These are phyloP conservation scores for Clavispora carvajalis DNA, from an alignment of 805 yeast species.

Conservation along the genomic window DNA sequence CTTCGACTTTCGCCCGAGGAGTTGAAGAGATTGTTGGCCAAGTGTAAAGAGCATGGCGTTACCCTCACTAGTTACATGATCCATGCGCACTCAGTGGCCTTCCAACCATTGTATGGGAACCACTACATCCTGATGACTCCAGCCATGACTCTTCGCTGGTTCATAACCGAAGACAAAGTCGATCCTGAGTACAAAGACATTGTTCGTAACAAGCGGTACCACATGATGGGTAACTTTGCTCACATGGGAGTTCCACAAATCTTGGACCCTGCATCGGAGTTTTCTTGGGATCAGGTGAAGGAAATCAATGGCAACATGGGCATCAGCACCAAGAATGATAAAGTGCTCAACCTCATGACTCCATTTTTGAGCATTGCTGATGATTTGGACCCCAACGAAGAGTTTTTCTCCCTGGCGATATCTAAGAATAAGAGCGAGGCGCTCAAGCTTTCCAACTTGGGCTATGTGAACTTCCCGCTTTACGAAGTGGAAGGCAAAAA, in stretches of 20 bases:
- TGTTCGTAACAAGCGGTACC: constrained; percentile 15
- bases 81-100: constrained; percentile 20
- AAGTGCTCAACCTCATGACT: constrained; percentile 19
- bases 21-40: constrained; percentile 17
- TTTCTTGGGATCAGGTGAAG: constrained; percentile 30
- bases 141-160: constrained; percentile 33
- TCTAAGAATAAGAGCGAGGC: constrained; percentile 27
- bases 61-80: constrained; percentile 30
- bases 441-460: constrained; percentile 33
- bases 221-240: constrained; percentile 29
- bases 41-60: constrained; percentile 25
- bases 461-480: constrained; percentile 22
- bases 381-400: constrained; percentile 12
- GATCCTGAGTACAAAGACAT: constrained; percentile 14
- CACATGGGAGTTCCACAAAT: constrained; percentile 27
- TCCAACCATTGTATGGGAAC: constrained; percentile 25
- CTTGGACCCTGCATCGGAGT: constrained; percentile 25
- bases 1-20: constrained; percentile 23
- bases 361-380: constrained; percentile 16
- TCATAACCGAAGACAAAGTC: constrained; percentile 9
- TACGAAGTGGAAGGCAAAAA: constrained; percentile 4
- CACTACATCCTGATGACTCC: constrained; percentile 21
- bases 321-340: constrained; percentile 16
- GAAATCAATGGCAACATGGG: constrained; percentile 17
- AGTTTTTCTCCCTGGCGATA: constrained; percentile 19